A percentile compares a stretch with the other conserved stretches of the same genome.
Conservation (phyloP, 1,284 basidiomycete genomes). For the Ganoderma lingzhi region DNA sequence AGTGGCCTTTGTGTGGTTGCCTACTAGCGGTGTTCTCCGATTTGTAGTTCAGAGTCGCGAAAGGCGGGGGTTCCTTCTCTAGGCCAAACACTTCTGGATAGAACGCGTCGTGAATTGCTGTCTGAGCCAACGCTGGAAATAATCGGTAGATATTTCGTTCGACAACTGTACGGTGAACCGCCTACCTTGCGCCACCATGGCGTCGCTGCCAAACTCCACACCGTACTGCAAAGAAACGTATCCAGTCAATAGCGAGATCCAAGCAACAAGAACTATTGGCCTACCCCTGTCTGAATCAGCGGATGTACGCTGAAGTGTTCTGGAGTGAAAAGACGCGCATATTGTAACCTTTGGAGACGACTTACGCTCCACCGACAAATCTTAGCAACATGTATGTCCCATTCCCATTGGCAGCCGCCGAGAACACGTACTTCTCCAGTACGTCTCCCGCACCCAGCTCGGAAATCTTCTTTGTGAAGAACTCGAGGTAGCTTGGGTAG, state of each 20-base stretch:
- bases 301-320: conserved; percentile 57
- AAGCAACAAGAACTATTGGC: conserved; percentile 32
- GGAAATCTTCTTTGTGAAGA: conserved; percentile 61
- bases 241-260: not conserved
- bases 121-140: conserved; percentile 58
- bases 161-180: not conserved
- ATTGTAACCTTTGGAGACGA: conserved; percentile 20
- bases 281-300: conserved; percentile 70
- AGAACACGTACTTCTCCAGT: conserved; percentile 64
- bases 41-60: conserved; percentile 6
- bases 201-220: conserved; percentile 63
- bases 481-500: conserved; percentile 62
- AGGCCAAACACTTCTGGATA: conserved; percentile 46
- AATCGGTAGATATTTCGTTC: not conserved
- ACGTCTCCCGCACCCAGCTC: conserved; percentile 51
- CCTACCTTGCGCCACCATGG: conserved; percentile 61
- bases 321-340: not conserved
- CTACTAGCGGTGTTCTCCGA: conserved; percentile 15
- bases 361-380: conserved; percentile 64
- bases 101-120: conserved; percentile 54
- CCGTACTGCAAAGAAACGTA: conserved; percentile 52
- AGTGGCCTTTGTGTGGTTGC: conserved; percentile 40
- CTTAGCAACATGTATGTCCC: conserved; percentile 62
- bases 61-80: conserved; percentile 12
- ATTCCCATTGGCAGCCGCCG: conserved; percentile 54